phyloP scores from a whole-genome alignment of 2,329 filamentous ascomycete species.

The Neonectria punicea region DNA sequence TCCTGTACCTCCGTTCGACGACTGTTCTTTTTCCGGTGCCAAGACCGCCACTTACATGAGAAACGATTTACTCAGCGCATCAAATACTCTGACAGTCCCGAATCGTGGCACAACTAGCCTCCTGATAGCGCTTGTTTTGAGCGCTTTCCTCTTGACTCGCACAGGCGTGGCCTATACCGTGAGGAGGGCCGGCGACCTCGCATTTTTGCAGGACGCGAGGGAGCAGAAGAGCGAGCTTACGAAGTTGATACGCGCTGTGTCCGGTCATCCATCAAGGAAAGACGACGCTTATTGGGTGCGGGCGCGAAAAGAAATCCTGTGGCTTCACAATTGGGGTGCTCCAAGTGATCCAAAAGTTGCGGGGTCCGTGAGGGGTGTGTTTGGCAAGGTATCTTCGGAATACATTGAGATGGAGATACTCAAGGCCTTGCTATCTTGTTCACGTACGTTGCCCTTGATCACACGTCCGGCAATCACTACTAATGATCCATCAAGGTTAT shows the following conservation, averaged over 20 bases:
- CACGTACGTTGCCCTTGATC: constrained; percentile 59
- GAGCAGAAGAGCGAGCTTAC: constrained; percentile 72
- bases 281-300: constrained; percentile 73
- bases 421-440: constrained; percentile 71
- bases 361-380: constrained; percentile 67
- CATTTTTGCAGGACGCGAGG: constrained; percentile 68
- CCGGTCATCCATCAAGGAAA: constrained; percentile 61
- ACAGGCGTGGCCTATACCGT: constrained; percentile 62
- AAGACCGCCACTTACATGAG: constrained; percentile 47
- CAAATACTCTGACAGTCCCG: constrained; percentile 74
- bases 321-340: constrained; percentile 78
- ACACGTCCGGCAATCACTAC: not conserved
- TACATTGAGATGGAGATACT: constrained; percentile 78
- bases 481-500: constrained; percentile 59
- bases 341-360: constrained; percentile 44
- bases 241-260: constrained; percentile 67
- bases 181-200: constrained; percentile 69
- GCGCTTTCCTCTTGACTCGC: constrained; percentile 65
- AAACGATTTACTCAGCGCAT: constrained; percentile 63
- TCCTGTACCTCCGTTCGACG: constrained; percentile 47
- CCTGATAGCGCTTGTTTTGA: constrained; percentile 71
- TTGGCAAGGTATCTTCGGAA: constrained; percentile 68
- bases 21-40: constrained; percentile 29
- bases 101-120: constrained; percentile 65
- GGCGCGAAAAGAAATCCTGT: constrained; percentile 73